Evolutionary conservation across 306 rosid genomes (phyloP), one percentile per base, ranked within the genome.

Genomic region (Pterocarpus santalinus): DNA sequence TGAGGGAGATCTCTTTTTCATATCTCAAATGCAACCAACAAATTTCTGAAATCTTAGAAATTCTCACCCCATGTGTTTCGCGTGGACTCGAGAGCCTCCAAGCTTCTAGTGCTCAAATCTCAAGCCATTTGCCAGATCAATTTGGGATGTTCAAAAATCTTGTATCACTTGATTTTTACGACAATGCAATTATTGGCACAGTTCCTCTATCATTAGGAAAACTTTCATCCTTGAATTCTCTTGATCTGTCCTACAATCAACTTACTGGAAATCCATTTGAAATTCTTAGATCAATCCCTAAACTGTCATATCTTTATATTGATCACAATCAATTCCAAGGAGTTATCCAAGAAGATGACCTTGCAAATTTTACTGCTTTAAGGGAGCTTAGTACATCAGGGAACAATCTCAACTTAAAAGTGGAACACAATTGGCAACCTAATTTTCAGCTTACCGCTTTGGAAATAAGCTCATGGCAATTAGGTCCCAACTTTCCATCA

Each of bases 301-400:
- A 44, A 61, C 16, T 73, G 30, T 5, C 36, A 38, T 1, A 0
- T 16, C 51, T 81, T 8, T 0, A 5, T 39, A 5, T 77, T 10
- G 36, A 0, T 11, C 15, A 14, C 0, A 81, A 85, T 65, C 10
- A 8, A 0, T 60, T 1, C 10, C 65, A 60, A 28, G 38, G 65
- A 3, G 36, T 60, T 60, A 38, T 60, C 1, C 12, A 30, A 15
- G 60, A 85, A 65, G 7, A 8, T 74, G 74, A 85, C 60, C 72
- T 85, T 51, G 38, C 53, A 15, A 77, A 81, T n/a, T 14, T 49
- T 3, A 39, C 55, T 10, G 9, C 10, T 2, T 56, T 81, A 9
- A 14, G 0, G 0, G 0, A 0, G 1, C 52, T 85, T 3, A 0
- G 0, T 5, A 69, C 65, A 30, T 5, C 35, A 2, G 0, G 38